Evolutionary conservation across 2,329 filamentous ascomycete genomes (phyloP), one percentile per base, ranked within the genome.

Genomic region (Claviceps monticola): DNA sequence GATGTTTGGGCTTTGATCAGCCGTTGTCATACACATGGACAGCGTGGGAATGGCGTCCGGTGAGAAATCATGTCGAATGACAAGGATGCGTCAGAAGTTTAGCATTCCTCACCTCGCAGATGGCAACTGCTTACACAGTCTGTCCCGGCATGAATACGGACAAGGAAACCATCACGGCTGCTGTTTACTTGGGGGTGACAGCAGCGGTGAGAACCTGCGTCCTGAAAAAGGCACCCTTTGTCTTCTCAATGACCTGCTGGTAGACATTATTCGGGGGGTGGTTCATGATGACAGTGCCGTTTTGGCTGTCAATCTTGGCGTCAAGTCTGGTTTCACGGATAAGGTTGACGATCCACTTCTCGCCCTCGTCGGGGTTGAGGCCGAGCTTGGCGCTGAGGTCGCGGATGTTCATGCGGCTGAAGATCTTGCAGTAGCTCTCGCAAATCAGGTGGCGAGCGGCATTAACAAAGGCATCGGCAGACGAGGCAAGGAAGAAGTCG

Each of bases 281-380:
- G 76, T 98, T 97, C 91, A 98, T 98, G 61, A 97, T 83, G 50
- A 98, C 93, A 51, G 93, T 97, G 65, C 93, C 93, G 72, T 95
- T 88, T 76, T 97, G 88, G 75, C 95, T 96, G 74, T 98, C 93
- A 67, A 97, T 97, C 82, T 98, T 98, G 64, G 93, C 93, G 66
- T 98, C 93, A 57, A 98, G 86, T 56, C 90, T 82, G 23, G 93
- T 98, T 72, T 98, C 93, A 57, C 93, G 85, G 72, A 98, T 98
- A 58, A 98, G 79, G 76, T 98, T 98, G 62, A 98, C 93, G 64
- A 98, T 98, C 93, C 93, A 98, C 78, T 98, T 98, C 82, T 98
- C 93, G 63, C 93, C 93, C 65, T 97, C 93, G 65, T 95, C 88
- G 62, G 90, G 84, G 66, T 86, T 88, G 58, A 98, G 78, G 58